Conservation (phyloP, 2,329 filamentous ascomycete genomes). For the Lasiodiplodia sp. region DNA sequence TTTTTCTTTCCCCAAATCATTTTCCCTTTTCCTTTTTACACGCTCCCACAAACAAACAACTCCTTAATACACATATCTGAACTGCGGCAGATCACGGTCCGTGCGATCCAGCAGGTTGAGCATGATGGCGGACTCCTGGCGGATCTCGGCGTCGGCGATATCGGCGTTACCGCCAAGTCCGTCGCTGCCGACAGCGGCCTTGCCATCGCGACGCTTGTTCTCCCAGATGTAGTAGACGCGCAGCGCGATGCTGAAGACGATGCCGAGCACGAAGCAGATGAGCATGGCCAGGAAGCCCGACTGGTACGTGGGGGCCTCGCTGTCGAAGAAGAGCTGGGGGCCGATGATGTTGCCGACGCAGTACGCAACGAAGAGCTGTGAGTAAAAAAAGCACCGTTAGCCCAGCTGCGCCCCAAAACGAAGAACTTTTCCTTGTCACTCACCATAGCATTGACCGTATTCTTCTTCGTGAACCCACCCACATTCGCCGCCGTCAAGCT, state of each 20-base stretch:
- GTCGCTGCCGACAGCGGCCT: conserved; percentile 3
- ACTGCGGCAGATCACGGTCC: conserved; percentile 32
- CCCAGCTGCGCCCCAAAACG: too few relatives aligned
- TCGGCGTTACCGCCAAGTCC: background rate
- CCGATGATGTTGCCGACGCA: conserved; percentile 23
- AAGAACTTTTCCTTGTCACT: background rate
- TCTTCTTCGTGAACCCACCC: conserved; percentile 43
- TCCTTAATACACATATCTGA: conserved; percentile 34
- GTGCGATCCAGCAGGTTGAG: conserved; percentile 32
- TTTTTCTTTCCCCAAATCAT: background rate
- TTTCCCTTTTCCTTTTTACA: background rate
- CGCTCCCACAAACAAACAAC: background rate
- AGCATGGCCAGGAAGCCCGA: conserved; percentile 20
- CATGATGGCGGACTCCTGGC: conserved; percentile 15
- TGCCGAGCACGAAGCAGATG: conserved; percentile 29
- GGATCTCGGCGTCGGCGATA: conserved; percentile 25
- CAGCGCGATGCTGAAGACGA: conserved; percentile 29
- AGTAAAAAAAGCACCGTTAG: background rate
- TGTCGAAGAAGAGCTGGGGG: conserved; percentile 26
- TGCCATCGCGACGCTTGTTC: conserved; percentile 31
- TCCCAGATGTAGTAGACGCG: conserved; percentile 32
- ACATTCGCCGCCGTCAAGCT: conserved; percentile 37
- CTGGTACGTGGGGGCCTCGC: conserved; percentile 19
- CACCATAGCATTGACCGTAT: conserved; percentile 33
- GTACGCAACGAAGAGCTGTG: conserved; percentile 19